Percentiles rank a stretch among this genome's conserved stretches.
These are phyloP conservation scores for Daldinia caldariorum DNA, from an alignment of 495 filamentous ascomycete species.

Conservation along the genomic window DNA sequence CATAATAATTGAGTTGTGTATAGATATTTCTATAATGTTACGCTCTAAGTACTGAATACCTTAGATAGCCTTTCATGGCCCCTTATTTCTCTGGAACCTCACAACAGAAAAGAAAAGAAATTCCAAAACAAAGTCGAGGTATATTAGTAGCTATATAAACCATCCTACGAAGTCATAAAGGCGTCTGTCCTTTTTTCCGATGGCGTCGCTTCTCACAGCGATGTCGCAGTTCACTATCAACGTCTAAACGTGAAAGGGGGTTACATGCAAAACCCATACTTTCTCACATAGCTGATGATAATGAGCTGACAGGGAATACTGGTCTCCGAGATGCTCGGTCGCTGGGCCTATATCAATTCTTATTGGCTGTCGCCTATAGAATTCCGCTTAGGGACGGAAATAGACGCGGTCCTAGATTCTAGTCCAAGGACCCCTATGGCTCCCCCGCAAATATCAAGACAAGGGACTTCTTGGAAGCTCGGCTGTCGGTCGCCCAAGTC, in stretches of 20 bases:
- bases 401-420: slow-evolving; percentile 19
- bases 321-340: slow-evolving; percentile 28
- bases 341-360: slow-evolving; percentile 13
- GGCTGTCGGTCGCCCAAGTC: slow-evolving; percentile 15
- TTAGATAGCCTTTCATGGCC: too few relatives aligned
- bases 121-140: not conserved
- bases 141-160: not conserved
- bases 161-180: not conserved
- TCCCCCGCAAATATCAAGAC: slow-evolving; percentile 25
- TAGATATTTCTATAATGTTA: too few relatives aligned
- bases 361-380: slow-evolving; percentile 22
- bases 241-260: slow-evolving; percentile 3
- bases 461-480: slow-evolving; percentile 11
- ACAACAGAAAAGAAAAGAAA: not conserved
- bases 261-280: slow-evolving; percentile 15
- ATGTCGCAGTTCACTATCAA: slow-evolving; percentile 31
- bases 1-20: slow-evolving; percentile 36
- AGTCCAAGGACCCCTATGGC: slow-evolving; percentile 20
- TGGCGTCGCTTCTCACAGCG: slow-evolving; percentile 28
- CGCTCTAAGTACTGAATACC: too few relatives aligned
- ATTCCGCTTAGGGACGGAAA: not conserved
- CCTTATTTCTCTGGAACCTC: not conserved
- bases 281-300: slow-evolving; percentile 8
- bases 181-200: slow-evolving; percentile 21
- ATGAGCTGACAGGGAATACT: slow-evolving; percentile 24